phyloP scores from a whole-genome alignment of 2,329 filamentous ascomycete species.

The Harringtonia lauricola region DNA sequence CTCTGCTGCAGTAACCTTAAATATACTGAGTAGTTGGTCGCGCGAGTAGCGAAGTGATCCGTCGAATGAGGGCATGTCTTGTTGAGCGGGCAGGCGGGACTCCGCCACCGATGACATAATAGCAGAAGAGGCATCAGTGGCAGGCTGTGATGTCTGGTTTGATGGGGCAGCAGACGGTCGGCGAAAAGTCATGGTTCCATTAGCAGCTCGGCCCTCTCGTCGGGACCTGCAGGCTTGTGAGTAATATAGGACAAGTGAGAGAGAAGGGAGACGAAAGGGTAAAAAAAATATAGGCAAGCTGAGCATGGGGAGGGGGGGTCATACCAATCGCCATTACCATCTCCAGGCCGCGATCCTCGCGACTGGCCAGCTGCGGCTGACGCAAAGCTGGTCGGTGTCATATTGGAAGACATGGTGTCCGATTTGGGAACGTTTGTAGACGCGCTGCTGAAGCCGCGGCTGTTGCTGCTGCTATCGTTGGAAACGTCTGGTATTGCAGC shows the following conservation, averaged over 20 bases:
- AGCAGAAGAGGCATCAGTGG: constrained; percentile 7
- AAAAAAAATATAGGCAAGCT: neutral
- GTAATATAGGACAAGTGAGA: no score
- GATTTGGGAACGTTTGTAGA: neutral
- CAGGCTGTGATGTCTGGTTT: constrained; percentile 16
- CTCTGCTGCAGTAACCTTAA: constrained; percentile 36
- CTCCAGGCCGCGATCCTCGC: constrained; percentile 44
- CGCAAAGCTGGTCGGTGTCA: constrained; percentile 67
- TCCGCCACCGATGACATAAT: constrained; percentile 17
- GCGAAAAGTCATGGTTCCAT: constrained; percentile 55
- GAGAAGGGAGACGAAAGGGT: no score
- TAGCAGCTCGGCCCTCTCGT: constrained; percentile 44
- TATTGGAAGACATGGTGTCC: constrained; percentile 54
- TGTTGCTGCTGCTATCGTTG: neutral
- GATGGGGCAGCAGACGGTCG: constrained; percentile 49
- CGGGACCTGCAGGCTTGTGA: constrained; percentile 36
- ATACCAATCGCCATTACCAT: constrained; percentile 10
- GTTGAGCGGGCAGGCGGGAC: constrained; percentile 16
- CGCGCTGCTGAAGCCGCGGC: no score
- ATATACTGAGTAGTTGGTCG: constrained; percentile 69
- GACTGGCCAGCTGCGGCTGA: constrained; percentile 71
- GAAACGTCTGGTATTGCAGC: neutral
- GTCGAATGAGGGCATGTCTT: constrained; percentile 29
- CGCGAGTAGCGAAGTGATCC: constrained; percentile 58
- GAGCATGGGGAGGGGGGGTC: neutral